Evolutionary conservation across 495 filamentous ascomycete genomes (phyloP), one percentile per base, ranked within the genome.

Genomic region (Glutinoglossum americanum): DNA sequence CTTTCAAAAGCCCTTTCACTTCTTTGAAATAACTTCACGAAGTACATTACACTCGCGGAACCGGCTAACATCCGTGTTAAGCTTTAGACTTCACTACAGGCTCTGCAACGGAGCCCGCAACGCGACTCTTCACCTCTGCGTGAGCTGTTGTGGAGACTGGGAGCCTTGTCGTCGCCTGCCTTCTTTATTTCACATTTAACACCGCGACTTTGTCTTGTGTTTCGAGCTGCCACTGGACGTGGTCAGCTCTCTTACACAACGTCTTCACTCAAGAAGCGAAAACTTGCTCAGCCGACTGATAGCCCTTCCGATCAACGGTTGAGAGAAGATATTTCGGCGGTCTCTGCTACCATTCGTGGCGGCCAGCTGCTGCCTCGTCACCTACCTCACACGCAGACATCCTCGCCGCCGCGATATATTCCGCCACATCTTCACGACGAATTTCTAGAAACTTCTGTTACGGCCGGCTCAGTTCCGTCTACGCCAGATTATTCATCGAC

Each of bases 251-350:
- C 76, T 71, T 78, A 78, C 84, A 89, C 77, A 68, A 89, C 84
- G 85, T 85, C 85, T 80, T 85, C 83, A 72, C 76, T 76, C 76
- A 93, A 93, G 83, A 88, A 87, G 80, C 78, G 87, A 69, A 88
- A 84, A 77, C 77, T 89, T 70, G 80, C 76, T 64, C 77, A 76
- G 68, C 73, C 74, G 30, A 21, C 32, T 26, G 32, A 56, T 19
- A 39, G 17, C 28, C 2, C 21, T 37, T n/a, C 28, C 2, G 33
- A 54, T 54, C 51, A 15, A 56, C 28, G 35, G 41, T 53, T 53
- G 49, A 53, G 49, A 21, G 33, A 45, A 57, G 33, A 28, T 23
- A n/a, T 26, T 9, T 21, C 55, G 1, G 21, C 32, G 9, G 19
- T 27, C 35, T 37, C 35, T n/a, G 30, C 26, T 17, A 45, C 71